A percentile compares a stretch with the other conserved stretches of the same genome.
phyloP scores from a whole-genome alignment of 495 filamentous ascomycete species.

The Penicillium parvum region DNA sequence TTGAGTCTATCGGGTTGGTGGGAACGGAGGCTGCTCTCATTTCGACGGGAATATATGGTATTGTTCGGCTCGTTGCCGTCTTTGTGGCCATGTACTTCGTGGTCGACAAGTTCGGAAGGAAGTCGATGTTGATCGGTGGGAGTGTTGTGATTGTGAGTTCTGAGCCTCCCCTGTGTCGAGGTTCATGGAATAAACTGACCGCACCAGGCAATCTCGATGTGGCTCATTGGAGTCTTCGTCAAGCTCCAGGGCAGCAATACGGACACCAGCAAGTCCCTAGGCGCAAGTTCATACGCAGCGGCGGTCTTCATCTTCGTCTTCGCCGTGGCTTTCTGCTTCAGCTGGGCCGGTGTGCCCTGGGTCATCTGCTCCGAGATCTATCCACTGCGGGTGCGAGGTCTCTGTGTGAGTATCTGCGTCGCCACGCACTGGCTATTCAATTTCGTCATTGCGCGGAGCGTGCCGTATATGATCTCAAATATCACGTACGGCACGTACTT shows the following conservation, averaged over 20 bases:
- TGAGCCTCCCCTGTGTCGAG: too few species aligned
- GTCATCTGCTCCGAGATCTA: conserved; percentile 46
- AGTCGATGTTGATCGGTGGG: conserved; percentile 7
- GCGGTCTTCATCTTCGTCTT: conserved; percentile 8
- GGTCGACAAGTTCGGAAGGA: conserved; percentile 20
- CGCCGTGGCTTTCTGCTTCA: conserved; percentile 6
- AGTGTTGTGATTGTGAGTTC: conserved; percentile 1
- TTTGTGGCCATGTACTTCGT: conserved; percentile 16
- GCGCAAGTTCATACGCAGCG: conserved; percentile 1
- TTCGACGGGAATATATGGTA: conserved; percentile 19
- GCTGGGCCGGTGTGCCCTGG: conserved; percentile 46
- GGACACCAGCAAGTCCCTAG: neutral
- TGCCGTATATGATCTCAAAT: conserved; percentile 34
- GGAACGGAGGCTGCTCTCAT: conserved; percentile 11
- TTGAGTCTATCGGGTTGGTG: conserved; percentile 16
- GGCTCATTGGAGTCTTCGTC: conserved; percentile 8
- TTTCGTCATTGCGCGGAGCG: conserved; percentile 11
- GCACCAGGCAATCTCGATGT: conserved; percentile 10
- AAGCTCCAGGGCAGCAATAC: conserved; percentile 3
- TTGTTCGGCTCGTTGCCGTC: conserved; percentile 10
- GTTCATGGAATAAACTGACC: conserved; percentile 10
- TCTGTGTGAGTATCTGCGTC: conserved; percentile 41
- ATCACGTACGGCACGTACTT: conserved; percentile 43
- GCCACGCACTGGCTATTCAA: conserved; percentile 19
- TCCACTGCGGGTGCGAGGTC: conserved; percentile 41